phyloP scores from a whole-genome alignment of 352 stramenopile genomes.

The Phytophthora chlamydospora region DNA sequence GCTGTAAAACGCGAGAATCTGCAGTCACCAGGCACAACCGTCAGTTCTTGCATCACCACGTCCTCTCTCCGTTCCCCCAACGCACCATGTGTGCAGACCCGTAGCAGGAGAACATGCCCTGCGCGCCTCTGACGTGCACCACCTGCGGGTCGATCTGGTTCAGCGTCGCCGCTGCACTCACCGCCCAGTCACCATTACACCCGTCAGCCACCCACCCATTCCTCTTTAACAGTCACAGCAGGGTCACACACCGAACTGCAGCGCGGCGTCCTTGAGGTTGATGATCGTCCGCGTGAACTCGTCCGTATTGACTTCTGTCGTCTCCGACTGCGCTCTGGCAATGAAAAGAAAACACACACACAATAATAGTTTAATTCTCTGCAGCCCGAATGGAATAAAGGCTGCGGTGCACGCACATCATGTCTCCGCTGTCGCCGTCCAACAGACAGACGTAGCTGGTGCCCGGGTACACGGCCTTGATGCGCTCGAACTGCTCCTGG shows the following conservation, averaged over 20 bases:
- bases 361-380: not conserved
- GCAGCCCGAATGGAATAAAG: not conserved
- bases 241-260: slow-evolving; percentile 73
- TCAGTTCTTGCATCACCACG: not conserved
- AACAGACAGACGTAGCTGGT: slow-evolving; percentile 85
- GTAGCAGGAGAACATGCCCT: slow-evolving; percentile 89
- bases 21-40: not conserved
- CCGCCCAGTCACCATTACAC: not conserved
- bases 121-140: slow-evolving; percentile 82
- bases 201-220: slow-evolving; percentile 1
- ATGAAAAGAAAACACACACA: slow-evolving; percentile 2
- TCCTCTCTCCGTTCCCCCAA: not conserved
- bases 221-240: not conserved
- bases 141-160: slow-evolving; percentile 86
- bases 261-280: slow-evolving; percentile 75
- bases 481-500: slow-evolving; percentile 80
- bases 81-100: slow-evolving; percentile 72
- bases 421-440: slow-evolving; percentile 74
- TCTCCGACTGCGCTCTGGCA: slow-evolving; percentile 72
- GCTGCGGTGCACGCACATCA: slow-evolving; percentile 63
- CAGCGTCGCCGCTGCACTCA: slow-evolving; percentile 62
- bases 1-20: slow-evolving; percentile 90
- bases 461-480: slow-evolving; percentile 73
- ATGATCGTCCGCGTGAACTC: slow-evolving; percentile 82
- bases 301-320: slow-evolving; percentile 68